A percentile compares a stretch with the other conserved stretches of the same genome.
Conservation (phyloP, 1,139 yeast genomes). For the Yamadazyma diospyri region DNA sequence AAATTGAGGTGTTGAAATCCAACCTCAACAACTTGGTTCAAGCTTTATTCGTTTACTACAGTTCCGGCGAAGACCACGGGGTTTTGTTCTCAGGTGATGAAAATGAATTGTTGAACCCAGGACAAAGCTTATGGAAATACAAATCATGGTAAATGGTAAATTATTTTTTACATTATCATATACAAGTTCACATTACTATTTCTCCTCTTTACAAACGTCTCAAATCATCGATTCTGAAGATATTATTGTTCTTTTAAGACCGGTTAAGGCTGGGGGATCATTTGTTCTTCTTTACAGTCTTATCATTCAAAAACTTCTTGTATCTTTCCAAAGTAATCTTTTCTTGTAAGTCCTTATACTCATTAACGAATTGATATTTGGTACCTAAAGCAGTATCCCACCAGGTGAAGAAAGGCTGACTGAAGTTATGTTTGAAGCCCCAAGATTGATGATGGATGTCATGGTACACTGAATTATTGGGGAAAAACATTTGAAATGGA, state of each 20-base stretch:
- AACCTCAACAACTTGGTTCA: neutral
- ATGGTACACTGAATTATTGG: conserved; percentile 92
- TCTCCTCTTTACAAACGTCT: no score
- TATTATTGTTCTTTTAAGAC: no score
- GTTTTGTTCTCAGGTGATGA: conserved; percentile 30
- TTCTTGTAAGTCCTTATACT: conserved; percentile 54
- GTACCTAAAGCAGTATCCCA: conserved; percentile 82
- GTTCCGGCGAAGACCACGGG: conserved; percentile 38
- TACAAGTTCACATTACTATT: no score
- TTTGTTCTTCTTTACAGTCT: conserved; percentile 13
- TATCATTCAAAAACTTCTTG: conserved; percentile 48
- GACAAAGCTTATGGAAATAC: conserved; percentile 53
- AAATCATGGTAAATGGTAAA: conserved; percentile 12
- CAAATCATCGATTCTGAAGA: no score
- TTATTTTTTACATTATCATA: no score
- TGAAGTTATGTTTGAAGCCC: conserved; percentile 89
- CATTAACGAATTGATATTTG: conserved; percentile 63
- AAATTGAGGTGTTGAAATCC: neutral
- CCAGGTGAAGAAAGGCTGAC: conserved; percentile 95
- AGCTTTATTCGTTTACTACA: conserved; percentile 3
- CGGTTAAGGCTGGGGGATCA: no score
- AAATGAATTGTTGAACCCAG: conserved; percentile 54
- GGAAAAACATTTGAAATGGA: conserved; percentile 83
- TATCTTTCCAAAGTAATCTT: conserved; percentile 61
- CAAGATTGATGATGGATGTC: conserved; percentile 96